Evolutionary conservation across 2,329 filamentous ascomycete genomes (phyloP).

Genomic region (Graphiopsis chlorocephala): DNA sequence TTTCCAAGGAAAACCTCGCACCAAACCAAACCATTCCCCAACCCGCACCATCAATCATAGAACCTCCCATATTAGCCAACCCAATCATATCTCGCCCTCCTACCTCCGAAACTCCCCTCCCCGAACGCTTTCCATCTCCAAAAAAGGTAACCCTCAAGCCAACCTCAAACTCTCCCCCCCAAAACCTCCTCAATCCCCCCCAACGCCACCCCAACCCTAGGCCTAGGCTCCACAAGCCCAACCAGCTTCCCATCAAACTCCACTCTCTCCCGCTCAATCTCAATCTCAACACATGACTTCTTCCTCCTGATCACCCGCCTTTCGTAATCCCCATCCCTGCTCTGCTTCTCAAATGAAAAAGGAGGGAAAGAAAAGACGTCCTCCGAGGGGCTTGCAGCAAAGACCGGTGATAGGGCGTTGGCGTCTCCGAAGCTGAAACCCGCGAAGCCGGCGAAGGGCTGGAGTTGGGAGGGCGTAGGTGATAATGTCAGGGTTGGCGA

Average conservation of each 20-base stretch:
- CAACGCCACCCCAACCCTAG: slow-evolving; percentile 23
- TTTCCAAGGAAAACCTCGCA: not conserved
- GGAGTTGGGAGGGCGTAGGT: slow-evolving; percentile 17
- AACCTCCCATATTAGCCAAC: not conserved
- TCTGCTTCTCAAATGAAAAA: not conserved
- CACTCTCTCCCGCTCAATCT: slow-evolving; percentile 32
- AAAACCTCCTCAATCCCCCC: slow-evolving; percentile 36
- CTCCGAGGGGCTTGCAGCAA: slow-evolving; percentile 2
- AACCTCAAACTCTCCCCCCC: slow-evolving; percentile 23
- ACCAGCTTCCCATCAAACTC: slow-evolving; percentile 25
- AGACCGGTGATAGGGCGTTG: slow-evolving; percentile 13
- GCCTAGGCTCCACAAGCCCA: slow-evolving; percentile 32
- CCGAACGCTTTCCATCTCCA: not conserved
- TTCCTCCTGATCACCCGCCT: slow-evolving; percentile 26
- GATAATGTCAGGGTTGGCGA: slow-evolving; percentile 13
- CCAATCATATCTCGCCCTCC: not conserved
- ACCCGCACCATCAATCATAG: not conserved
- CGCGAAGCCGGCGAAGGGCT: slow-evolving; percentile 19
- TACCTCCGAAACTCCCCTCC: not conserved
- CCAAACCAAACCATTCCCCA: not conserved
- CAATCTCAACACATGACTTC: slow-evolving; percentile 31
- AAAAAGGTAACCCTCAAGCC: not conserved
- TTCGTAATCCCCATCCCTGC: not conserved
- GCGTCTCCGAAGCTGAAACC: slow-evolving; percentile 24
- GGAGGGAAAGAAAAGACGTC: not conserved